Evolutionary conservation across 2,329 filamentous ascomycete genomes (phyloP).

Genomic region (Leptographium radiaticola): DNA sequence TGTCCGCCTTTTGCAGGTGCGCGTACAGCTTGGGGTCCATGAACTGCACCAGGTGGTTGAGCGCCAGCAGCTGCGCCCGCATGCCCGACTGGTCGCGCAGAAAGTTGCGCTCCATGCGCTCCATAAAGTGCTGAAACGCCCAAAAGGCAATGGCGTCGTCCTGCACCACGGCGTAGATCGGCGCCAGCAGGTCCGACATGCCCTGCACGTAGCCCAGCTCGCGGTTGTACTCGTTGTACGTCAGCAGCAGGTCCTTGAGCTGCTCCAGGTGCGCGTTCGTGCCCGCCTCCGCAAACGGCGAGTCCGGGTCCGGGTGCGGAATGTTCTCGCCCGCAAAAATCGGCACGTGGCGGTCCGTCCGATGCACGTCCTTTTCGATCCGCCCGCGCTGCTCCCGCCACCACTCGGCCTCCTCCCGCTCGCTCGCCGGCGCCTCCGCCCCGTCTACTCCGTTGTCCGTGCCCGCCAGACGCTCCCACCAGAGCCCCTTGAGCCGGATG

Average conservation of each 20-base stretch:
- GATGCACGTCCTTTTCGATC: conserved; percentile 97
- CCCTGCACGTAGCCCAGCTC: conserved; percentile 95
- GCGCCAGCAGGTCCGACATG: conserved; percentile 93
- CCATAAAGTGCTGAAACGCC: conserved; percentile 93
- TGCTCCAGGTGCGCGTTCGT: conserved; percentile 98
- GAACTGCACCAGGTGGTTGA: conserved; percentile 91
- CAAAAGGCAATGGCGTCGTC: conserved; percentile 96
- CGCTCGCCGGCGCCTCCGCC: conserved; percentile 49
- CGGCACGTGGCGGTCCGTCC: conserved; percentile 88
- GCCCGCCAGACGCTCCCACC: conserved; percentile 91
- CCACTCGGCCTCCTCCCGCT: conserved; percentile 78
- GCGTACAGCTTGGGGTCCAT: conserved; percentile 92
- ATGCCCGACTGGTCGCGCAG: conserved; percentile 92
- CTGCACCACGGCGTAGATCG: conserved; percentile 93
- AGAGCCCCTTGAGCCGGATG: conserved; percentile 80
- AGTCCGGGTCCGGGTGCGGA: conserved; percentile 90
- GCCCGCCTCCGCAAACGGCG: conserved; percentile 81
- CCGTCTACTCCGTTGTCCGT: conserved; percentile 67
- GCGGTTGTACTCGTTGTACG: conserved; percentile 96
- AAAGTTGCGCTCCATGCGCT: conserved; percentile 96
- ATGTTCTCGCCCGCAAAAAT: conserved; percentile 95
- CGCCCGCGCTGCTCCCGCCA: conserved; percentile 90
- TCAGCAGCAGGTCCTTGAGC: conserved; percentile 97
- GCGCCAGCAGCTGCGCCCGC: conserved; percentile 76
- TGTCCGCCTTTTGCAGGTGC: conserved; percentile 80